Evolutionary conservation across 2,329 filamentous ascomycete species (phyloP).

Genomic region (Pseudogymnoascus sp.): DNA sequence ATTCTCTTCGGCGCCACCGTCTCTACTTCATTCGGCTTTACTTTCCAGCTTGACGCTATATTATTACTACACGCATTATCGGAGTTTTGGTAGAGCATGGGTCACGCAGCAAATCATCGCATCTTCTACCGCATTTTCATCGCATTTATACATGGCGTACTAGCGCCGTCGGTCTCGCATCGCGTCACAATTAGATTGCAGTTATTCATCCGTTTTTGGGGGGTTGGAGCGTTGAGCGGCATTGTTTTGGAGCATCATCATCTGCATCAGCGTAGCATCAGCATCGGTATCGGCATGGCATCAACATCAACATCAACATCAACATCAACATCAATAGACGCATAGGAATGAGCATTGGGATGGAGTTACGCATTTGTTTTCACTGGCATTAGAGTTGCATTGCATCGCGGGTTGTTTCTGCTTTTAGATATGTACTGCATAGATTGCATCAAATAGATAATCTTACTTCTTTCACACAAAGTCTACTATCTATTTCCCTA

Average conservation of each 20-base stretch:
- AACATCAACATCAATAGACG: not conserved
- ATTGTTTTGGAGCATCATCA: not conserved
- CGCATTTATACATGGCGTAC: not conserved
- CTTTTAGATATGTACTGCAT: constrained; percentile 3
- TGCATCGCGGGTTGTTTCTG: not conserved
- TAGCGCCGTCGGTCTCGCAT: not conserved
- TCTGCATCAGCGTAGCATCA: not conserved
- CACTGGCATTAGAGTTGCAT: not conserved
- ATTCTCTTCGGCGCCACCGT: not conserved
- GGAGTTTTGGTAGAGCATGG: not conserved
- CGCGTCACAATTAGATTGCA: not conserved
- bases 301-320: not conserved
- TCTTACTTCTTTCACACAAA: not conserved
- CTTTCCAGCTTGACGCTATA: not conserved
- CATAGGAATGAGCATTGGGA: not conserved
- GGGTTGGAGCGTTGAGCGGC: not conserved
- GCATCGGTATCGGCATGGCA: not conserved
- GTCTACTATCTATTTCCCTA: not conserved
- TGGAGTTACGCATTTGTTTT: constrained; percentile 3
- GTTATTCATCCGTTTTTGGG: not conserved
- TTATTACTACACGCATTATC: not conserved
- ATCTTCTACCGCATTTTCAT: not conserved
- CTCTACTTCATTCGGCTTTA: not conserved
- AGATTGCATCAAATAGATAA: constrained; percentile 11
- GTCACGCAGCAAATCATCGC: not conserved